Conservation (phyloP, 495 filamentous ascomycete species). For the Hypoxylon fragiforme region DNA sequence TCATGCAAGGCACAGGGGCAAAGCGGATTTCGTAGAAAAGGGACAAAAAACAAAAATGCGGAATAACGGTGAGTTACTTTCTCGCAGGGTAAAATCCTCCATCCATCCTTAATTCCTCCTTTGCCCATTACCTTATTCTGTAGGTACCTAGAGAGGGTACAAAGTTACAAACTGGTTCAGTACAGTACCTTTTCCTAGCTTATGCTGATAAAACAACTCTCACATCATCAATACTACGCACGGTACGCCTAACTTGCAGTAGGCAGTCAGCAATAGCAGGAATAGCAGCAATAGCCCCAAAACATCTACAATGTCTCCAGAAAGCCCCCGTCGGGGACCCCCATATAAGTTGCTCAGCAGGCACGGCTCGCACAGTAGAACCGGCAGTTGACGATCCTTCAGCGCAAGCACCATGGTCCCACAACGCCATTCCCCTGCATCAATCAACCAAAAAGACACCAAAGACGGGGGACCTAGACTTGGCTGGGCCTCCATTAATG, state of each 20-base stretch:
- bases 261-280: constrained; percentile 15
- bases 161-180: too few relatives aligned
- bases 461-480: too few relatives aligned
- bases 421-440: constrained; percentile 26
- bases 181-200: too few relatives aligned
- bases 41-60: constrained; percentile 10
- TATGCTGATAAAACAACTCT: constrained; percentile 7
- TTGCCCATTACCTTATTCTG: too few relatives aligned
- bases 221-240: constrained; percentile 36
- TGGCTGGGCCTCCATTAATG: too few relatives aligned
- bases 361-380: neutral
- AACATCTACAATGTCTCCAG: too few relatives aligned
- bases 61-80: constrained; percentile 13
- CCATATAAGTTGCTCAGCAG: neutral
- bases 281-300: constrained; percentile 9
- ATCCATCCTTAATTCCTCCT: constrained; percentile 11
- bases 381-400: constrained; percentile 31
- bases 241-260: constrained; percentile 8
- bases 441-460: neutral
- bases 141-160: too few relatives aligned
- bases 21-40: constrained; percentile 17
- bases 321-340: neutral
- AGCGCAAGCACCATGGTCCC: constrained; percentile 15
- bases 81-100: constrained; percentile 19
- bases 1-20: constrained; percentile 33